A percentile compares a stretch with the other conserved stretches of the same genome.
Evolutionary conservation across 768 basidiomycete species (phyloP).

Genomic region (Termitomyces sp.): DNA sequence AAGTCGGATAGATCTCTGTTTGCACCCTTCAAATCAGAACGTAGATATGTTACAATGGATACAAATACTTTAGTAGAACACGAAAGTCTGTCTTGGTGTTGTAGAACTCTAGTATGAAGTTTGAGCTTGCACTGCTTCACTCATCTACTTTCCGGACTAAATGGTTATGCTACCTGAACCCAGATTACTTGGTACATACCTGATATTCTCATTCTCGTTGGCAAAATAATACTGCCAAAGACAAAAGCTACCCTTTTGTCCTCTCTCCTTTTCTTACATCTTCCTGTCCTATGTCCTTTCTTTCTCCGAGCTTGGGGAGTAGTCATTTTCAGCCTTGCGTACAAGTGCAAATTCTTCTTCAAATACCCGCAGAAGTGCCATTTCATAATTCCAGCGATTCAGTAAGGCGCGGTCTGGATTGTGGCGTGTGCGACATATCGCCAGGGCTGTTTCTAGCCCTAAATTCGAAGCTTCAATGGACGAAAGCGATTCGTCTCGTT

Average conservation of each 20-base stretch:
- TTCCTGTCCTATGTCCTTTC: neutral
- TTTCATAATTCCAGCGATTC: neutral
- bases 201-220: too few species aligned
- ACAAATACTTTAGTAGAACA: too few species aligned
- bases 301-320: neutral
- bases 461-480: neutral
- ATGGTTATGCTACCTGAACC: too few species aligned
- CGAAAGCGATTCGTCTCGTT: neutral
- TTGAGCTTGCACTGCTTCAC: too few species aligned
- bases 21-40: neutral
- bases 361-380: neutral
- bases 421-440: neutral
- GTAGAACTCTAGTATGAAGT: too few species aligned
- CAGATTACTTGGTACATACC: too few species aligned
- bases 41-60: neutral
- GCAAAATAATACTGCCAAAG: too few species aligned
- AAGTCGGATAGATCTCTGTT: neutral
- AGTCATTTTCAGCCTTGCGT: neutral
- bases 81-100: too few species aligned
- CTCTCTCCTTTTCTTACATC: neutral
- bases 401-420: neutral
- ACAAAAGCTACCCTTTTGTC: neutral
- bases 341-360: neutral
- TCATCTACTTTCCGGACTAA: too few species aligned
- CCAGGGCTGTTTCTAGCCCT: slow-evolving; percentile 1